Conservation (phyloP, 2,329 filamentous ascomycete genomes). For the Clonostachys solani region DNA sequence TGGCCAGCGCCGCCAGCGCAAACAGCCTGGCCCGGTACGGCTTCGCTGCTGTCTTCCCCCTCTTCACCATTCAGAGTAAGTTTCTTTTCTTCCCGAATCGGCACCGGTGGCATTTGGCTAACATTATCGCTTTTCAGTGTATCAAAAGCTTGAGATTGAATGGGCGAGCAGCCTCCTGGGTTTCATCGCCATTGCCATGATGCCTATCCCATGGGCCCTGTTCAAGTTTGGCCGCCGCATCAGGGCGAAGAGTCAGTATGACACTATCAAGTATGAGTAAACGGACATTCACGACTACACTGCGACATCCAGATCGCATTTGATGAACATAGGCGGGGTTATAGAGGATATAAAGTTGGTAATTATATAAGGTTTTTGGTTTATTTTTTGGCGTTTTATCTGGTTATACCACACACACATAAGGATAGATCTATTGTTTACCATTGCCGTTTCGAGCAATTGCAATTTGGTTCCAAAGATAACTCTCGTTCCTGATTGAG, state of each 20-base stretch:
- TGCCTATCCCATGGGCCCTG: constrained; percentile 49
- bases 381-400: too few species aligned
- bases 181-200: constrained; percentile 39
- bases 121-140: constrained; percentile 28
- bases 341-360: too few species aligned
- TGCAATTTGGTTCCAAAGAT: too few species aligned
- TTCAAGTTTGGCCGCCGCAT: constrained; percentile 42
- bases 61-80: constrained; percentile 56
- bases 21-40: constrained; percentile 54
- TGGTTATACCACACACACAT: too few species aligned
- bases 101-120: neutral
- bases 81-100: neutral
- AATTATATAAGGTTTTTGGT: too few species aligned
- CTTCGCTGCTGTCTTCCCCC: constrained; percentile 52
- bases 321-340: too few species aligned
- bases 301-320: too few species aligned
- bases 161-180: constrained; percentile 43
- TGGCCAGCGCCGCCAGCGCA: constrained; percentile 55
- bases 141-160: constrained; percentile 31
- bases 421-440: too few species aligned
- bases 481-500: too few species aligned
- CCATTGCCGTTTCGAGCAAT: too few species aligned
- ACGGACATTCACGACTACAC: neutral
- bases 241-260: constrained; percentile 23
- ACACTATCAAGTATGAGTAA: too few species aligned